Evolutionary conservation across 192 early-diverging fungal species (phyloP).

Genomic region (Coemansia sp.): DNA sequence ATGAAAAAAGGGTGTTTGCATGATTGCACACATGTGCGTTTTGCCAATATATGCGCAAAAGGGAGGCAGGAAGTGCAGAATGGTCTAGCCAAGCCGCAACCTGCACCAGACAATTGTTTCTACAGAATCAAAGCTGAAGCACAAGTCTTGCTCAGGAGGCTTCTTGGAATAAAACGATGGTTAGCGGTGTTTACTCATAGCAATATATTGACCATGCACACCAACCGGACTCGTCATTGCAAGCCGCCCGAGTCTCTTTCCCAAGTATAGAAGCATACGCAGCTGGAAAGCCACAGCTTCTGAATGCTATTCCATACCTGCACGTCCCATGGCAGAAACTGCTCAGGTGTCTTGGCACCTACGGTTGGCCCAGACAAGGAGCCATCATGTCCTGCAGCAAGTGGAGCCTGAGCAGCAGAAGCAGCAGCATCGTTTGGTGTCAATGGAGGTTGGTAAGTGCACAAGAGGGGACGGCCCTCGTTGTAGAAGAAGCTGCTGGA

Average conservation of each 20-base stretch:
- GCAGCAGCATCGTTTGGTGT: not conserved
- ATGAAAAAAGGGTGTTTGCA: not conserved
- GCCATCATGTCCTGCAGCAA: slow-evolving; percentile 8
- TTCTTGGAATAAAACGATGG: not conserved
- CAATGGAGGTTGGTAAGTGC: slow-evolving; percentile 40
- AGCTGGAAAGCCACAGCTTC: slow-evolving; percentile 12
- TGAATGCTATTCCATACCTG: slow-evolving; percentile 10
- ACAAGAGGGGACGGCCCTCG: slow-evolving; percentile 51
- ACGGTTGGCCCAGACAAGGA: slow-evolving; percentile 3
- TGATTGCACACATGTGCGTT: not conserved
- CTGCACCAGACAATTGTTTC: not conserved
- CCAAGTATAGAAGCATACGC: not conserved
- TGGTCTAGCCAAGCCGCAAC: slow-evolving; percentile 14
- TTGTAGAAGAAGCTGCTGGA: slow-evolving; percentile 40
- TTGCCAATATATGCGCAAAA: not conserved
- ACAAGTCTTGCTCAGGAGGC: not conserved
- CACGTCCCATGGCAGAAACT: slow-evolving; percentile 41
- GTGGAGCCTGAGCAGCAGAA: not conserved
- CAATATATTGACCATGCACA: too few relatives aligned
- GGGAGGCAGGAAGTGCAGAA: not conserved
- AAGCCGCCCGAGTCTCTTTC: not conserved
- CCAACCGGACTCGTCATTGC: too few relatives aligned
- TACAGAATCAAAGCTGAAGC: not conserved
- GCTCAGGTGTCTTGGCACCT: slow-evolving; percentile 26
- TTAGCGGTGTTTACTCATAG: not conserved